Conservation (phyloP, 495 filamentous ascomycete species). For the Neohortaea acidophila region DNA sequence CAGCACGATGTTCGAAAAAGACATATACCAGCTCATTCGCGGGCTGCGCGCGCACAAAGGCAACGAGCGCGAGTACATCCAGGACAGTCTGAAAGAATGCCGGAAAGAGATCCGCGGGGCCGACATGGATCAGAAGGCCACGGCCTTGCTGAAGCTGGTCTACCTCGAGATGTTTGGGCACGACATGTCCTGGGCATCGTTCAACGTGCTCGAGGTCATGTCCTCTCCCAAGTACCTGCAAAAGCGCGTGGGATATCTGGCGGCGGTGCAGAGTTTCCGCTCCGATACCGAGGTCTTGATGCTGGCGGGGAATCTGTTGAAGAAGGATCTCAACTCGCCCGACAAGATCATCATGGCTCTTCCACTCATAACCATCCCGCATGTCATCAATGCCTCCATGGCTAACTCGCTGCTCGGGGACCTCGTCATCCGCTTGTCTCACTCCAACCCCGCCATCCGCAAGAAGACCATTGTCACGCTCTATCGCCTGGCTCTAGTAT, state of each 20-base stretch:
- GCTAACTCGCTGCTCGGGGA: conserved; percentile 78
- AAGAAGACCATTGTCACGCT: conserved; percentile 93
- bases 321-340: conserved; percentile 81
- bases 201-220: conserved; percentile 98
- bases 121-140: conserved; percentile 96
- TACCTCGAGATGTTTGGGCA: conserved; percentile 99
- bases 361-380: conserved; percentile 73
- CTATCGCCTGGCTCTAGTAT: conserved; percentile 82
- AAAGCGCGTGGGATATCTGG: conserved; percentile 92
- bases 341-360: conserved; percentile 61
- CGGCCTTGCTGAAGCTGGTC: conserved; percentile 81
- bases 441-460: conserved; percentile 65
- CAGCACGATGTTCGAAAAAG: conserved; percentile 86
- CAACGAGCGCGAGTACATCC: conserved; percentile 82
- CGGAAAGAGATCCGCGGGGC: conserved; percentile 73
- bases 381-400: conserved; percentile 79
- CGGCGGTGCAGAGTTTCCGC: conserved; percentile 87
- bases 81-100: conserved; percentile 84
- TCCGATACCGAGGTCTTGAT: conserved; percentile 93
- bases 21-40: conserved; percentile 94
- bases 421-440: conserved; percentile 67
- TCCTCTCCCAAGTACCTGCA: conserved; percentile 84
- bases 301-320: conserved; percentile 90
- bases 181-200: conserved; percentile 99
- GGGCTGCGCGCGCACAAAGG: conserved; percentile 89